Evolutionary conservation across 495 filamentous ascomycete species (phyloP).

Genomic region (Entonaema liquescens): DNA sequence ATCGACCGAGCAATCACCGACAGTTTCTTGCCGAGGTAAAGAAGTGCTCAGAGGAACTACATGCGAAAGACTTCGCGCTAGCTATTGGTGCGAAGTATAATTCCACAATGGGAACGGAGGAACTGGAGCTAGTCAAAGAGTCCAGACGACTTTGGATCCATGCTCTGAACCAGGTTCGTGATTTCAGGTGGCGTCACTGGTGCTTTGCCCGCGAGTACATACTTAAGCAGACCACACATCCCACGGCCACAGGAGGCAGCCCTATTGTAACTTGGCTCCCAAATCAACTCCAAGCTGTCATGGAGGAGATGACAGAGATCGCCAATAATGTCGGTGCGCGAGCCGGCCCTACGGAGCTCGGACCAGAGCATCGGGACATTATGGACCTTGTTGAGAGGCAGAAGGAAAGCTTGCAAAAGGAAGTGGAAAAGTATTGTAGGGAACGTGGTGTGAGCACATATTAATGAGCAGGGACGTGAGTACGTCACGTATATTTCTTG

Average conservation of each 20-base stretch:
- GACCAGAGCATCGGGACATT: slow-evolving; percentile 60
- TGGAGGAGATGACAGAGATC: slow-evolving; percentile 75
- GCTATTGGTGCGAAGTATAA: slow-evolving; percentile 55
- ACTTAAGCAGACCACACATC: slow-evolving; percentile 80
- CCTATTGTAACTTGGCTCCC: slow-evolving; percentile 93
- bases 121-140: slow-evolving; percentile 48
- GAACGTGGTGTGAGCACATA: slow-evolving; percentile 64
- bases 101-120: slow-evolving; percentile 28
- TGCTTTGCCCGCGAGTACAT: slow-evolving; percentile 96
- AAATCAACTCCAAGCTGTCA: slow-evolving; percentile 80
- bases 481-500: too few relatives aligned
- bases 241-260: slow-evolving; percentile 88
- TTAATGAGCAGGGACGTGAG: background rate
- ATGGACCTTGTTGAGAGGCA: slow-evolving; percentile 77
- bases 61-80: slow-evolving; percentile 70
- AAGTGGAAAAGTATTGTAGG: slow-evolving; percentile 82
- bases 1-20: slow-evolving; percentile 85
- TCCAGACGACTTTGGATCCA: slow-evolving; percentile 68
- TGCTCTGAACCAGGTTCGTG: slow-evolving; percentile 82
- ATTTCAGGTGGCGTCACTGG: slow-evolving; percentile 95
- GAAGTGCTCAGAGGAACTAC: slow-evolving; percentile 61
- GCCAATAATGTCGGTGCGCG: slow-evolving; percentile 59
- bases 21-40: slow-evolving; percentile 80
- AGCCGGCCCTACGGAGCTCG: slow-evolving; percentile 46
- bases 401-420: slow-evolving; percentile 72